Base-by-base conservation (phyloP, 352 stramenopile genomes). In the Detonula confervacea region DNA sequence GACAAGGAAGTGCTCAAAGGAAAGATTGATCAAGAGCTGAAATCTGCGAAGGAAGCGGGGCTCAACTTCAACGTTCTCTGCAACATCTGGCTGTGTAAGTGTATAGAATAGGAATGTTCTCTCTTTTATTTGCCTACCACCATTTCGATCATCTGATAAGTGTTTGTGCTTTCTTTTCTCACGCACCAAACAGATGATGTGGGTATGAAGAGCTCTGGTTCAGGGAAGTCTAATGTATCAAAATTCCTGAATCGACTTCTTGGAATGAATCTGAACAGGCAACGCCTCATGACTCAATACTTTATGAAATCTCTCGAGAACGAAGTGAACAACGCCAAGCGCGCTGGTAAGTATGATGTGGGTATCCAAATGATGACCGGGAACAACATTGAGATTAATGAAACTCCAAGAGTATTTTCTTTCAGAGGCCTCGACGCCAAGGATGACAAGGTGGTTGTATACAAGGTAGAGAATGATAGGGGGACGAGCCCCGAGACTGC, bases 51-150 rank as follows among this genome's bases (percentile, higher is more conserved):
- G 49, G 79, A 83, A 54, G 66, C 67, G 12, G 73, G 73, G 0
- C 62, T 86, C 16, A 86, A 80, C 42, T 83, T 86, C 35, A 67
- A 83, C 44, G 49, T 79, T 1, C 60, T 82, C 0, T 57, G 56
- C 49, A 63, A 75, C 24, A 49, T 85, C 27, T 85, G 72, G 72
- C 44, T 85, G 27, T 85, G 39, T 69, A 64, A 64, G 55, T 59
- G 27, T 62, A 55, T 35, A 3, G 39, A 20, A 49, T 9, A 9
- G 11, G 16, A 12, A 5, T 42, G 39, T 9, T n/a, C 18, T 49
- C 39, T 20, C 18, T 1, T 18, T 49, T 18, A 18, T 49, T 16
- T 16, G 2, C 18, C 18, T 9, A 49, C 2, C n/a, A n/a, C n/a
- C n/a, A n/a, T n/a, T n/a, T n/a, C n/a, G n/a, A n/a, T n/a, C n/a